Base-by-base conservation (phyloP, 805 yeast species). In the Barnettozyma californica region DNA sequence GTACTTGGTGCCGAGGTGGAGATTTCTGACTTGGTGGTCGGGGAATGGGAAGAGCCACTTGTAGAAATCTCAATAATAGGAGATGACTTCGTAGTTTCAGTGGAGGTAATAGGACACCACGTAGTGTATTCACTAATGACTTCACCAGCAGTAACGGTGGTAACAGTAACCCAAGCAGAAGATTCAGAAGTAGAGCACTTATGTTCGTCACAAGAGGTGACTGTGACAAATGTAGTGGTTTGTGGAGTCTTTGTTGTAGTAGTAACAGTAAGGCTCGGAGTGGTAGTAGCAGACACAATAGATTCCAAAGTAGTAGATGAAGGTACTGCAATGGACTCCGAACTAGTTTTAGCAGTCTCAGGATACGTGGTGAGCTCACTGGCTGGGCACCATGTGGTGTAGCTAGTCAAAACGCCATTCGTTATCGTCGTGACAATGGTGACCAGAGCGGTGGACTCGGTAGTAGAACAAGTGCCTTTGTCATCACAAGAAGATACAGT, bases 341-440 rank as follows among this genome's bases (percentile, higher is more conserved):
- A 29, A 29, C 11, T 29, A 11, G 31, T 27, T 5, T 5, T 23
- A 27, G 13, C 10, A 9, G 10, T 27, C 31, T 11, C 31, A 9
- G 9, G 31, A 29, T n/a, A 13, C 4, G 33, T 11, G 7, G 33
- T 27, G 11, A 35, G 14, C 3, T 49, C 20, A 13, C 47, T 45
- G 33, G 58, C 39, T 23, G 62, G 62, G 47, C 64, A 57, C 47
- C 51, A 59, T 20, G 64, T 61, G 14, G 62, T 59, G 31, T 50
- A 54, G 19, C 48, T 54, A 18, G 61, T 59, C 16, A 54, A 45
- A 16, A 49, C 62, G 54, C 68, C 68, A 55, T 57, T 49, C 23
- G 57, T 55, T 38, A 70, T 67, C 37, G 61, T 62, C 29, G 73
- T 69, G 27, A 68, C 67, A 39, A 65, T 58, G 6, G 59, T 44